These are phyloP conservation scores for Blastobotrys raffinosifermentans DNA, from an alignment of 1,139 yeast genomes.

Conservation along the genomic window DNA sequence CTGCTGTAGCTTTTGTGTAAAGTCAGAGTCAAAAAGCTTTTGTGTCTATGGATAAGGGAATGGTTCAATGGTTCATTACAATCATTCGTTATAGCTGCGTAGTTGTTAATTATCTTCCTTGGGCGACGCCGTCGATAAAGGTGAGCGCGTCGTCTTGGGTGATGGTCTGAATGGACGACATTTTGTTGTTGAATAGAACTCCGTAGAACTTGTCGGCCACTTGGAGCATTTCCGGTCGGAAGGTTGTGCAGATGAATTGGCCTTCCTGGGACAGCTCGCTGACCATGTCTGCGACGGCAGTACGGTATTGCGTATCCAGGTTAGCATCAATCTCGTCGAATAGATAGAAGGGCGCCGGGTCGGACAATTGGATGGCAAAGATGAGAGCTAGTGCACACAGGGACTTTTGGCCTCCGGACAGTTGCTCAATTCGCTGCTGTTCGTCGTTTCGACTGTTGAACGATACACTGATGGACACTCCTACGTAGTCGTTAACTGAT, in stretches of 20 bases:
- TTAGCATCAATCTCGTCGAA: constrained; percentile 97
- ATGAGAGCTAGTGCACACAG: constrained; percentile 90
- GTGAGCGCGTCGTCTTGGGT: constrained; percentile 66
- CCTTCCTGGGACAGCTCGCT: constrained; percentile 48
- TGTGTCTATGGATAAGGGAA: too few species aligned
- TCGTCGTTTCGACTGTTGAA: constrained; percentile 85
- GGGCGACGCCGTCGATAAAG: constrained; percentile 63
- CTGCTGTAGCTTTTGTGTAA: too few species aligned
- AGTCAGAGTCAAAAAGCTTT: too few species aligned
- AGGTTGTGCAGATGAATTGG: constrained; percentile 94
- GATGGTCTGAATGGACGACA: constrained; percentile 71
- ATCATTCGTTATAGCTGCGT: too few species aligned
- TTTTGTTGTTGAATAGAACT: constrained; percentile 76
- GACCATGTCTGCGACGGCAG: constrained; percentile 78
- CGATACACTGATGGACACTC: constrained; percentile 84
- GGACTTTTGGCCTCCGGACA: constrained; percentile 96
- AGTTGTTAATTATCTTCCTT: constrained; percentile 2
- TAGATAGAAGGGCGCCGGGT: constrained; percentile 94
- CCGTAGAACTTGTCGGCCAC: constrained; percentile 87
- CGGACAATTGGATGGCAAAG: constrained; percentile 88
- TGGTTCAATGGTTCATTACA: too few species aligned
- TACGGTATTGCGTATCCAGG: constrained; percentile 84
- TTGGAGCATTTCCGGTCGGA: constrained; percentile 86
- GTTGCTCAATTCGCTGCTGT: constrained; percentile 81
- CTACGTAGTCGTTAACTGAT: constrained; percentile 53